Evolutionary conservation across 805 yeast genomes (phyloP), one percentile per base, ranked within the genome.

Genomic region (Schwanniomyces occidentalis): DNA sequence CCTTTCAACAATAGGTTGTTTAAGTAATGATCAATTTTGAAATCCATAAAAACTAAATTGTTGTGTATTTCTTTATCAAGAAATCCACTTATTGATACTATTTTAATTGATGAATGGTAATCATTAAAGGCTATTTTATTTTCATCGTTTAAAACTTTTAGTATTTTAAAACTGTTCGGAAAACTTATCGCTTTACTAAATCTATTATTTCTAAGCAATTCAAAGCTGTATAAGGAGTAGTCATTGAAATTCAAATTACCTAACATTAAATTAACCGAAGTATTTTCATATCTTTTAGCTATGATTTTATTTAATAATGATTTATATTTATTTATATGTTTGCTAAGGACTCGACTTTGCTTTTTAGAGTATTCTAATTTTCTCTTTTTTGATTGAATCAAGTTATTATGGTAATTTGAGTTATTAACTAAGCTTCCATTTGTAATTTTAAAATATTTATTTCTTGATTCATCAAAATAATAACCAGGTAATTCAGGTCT

Each of bases 381-480:
- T 23, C 64, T 36, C 27, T 45, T 41, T 28, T 45, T 41, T 4
- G 51, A 51, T 30, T 46, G 52, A 8, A 56, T 45, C 2, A 44
- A 14, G 24, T 54, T 58, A 37, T 56, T 58, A 28, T 56, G 54
- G 37, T 58, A 58, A 10, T 32, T 51, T 3, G 26, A 8, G 19
- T 35, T 35, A 9, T 16, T 23, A 10, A 13, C 12, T 7, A 33
- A 18, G 14, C 36, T 56, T 4, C 64, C 65, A 28, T 58, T 58
- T 17, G 45, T 42, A 14, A 59, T 51, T 32, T 51, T 51, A 44
- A 59, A 59, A 38, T 57, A 59, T 30, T 47, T 46, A 10, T 46
- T 44, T 27, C 41, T 47, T 16, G 31, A 41, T 21, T 35, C 47
- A 32, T 59, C 65, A 26, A 27, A 59, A 37, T 47, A 48, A 31